phyloP scores from a whole-genome alignment of 495 filamentous ascomycete species.

The Annulohypoxylon nitens region DNA sequence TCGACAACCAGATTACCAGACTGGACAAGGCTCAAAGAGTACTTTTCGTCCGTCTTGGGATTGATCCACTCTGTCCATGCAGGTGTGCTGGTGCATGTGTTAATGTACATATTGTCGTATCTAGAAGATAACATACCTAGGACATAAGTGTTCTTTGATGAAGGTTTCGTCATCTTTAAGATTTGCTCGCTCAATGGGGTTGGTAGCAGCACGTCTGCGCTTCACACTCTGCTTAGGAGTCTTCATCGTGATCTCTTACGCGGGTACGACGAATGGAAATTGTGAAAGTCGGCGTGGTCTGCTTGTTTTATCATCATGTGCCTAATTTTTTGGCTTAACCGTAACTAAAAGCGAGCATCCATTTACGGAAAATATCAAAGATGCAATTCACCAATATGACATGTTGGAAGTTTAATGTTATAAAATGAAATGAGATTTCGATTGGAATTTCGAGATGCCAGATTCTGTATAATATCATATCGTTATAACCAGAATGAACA shows the following conservation, averaged over 20 bases:
- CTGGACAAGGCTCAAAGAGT: conserved; percentile 62
- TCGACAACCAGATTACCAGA: conserved; percentile 59
- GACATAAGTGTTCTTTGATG: conserved; percentile 58
- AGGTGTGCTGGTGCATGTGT: conserved; percentile 36
- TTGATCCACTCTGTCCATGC: conserved; percentile 62
- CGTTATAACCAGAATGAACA: too few species aligned
- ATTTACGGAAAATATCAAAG: not conserved
- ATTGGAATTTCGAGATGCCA: too few species aligned
- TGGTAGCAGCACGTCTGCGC: conserved; percentile 51
- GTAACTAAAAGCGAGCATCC: not conserved
- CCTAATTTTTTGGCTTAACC: not conserved
- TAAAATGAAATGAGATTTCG: too few species aligned
- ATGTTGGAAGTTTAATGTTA: not conserved
- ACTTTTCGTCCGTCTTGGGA: conserved; percentile 53
- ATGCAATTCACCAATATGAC: not conserved
- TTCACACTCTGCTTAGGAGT: conserved; percentile 40
- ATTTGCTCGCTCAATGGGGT: conserved; percentile 60
- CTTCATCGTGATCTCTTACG: conserved; percentile 32
- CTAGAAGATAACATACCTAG: conserved; percentile 49
- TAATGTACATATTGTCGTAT: conserved; percentile 9
- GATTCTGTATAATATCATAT: too few species aligned
- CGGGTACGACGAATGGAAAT: conserved; percentile 3
- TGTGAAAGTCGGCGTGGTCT: not conserved
- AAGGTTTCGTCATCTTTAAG: conserved; percentile 61
- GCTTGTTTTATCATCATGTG: conserved; percentile 21